Conservation (phyloP, 192 early-diverging fungal species). For the Backusella liffmaniae region DNA sequence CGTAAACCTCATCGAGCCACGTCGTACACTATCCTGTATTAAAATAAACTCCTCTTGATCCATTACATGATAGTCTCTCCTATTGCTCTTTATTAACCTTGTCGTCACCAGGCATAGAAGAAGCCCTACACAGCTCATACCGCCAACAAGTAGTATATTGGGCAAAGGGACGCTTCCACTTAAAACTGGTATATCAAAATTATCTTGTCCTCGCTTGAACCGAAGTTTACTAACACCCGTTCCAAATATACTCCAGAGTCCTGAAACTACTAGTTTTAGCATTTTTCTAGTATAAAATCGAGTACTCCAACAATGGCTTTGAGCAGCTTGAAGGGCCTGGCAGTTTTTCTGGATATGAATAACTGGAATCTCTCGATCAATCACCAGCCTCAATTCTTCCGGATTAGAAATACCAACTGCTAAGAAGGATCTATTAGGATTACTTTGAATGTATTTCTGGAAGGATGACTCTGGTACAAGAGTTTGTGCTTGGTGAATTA, state of each 20-base stretch:
- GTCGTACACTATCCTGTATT: constrained; percentile 8
- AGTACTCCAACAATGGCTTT: not conserved
- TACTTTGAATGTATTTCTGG: not conserved
- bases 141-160: not conserved
- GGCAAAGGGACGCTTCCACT: not conserved
- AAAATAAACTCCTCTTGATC: constrained; percentile 14
- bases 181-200: not conserved
- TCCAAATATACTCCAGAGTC: constrained; percentile 12
- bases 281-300: not conserved
- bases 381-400: constrained; percentile 14
- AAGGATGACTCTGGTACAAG: not conserved
- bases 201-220: not conserved
- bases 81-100: not conserved
- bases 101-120: not conserved
- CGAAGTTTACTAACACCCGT: not conserved
- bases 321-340: constrained; percentile 11
- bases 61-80: constrained; percentile 1
- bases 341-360: constrained; percentile 25
- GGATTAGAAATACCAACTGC: constrained; percentile 30
- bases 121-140: not conserved
- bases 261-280: not conserved
- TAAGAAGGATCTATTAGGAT: not conserved
- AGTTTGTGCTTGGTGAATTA: not conserved
- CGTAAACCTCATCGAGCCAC: not conserved
- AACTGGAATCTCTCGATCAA: constrained; percentile 10